Evolutionary conservation across 2,329 filamentous ascomycete species (phyloP).

Genomic region (Aspergillus vadensis): DNA sequence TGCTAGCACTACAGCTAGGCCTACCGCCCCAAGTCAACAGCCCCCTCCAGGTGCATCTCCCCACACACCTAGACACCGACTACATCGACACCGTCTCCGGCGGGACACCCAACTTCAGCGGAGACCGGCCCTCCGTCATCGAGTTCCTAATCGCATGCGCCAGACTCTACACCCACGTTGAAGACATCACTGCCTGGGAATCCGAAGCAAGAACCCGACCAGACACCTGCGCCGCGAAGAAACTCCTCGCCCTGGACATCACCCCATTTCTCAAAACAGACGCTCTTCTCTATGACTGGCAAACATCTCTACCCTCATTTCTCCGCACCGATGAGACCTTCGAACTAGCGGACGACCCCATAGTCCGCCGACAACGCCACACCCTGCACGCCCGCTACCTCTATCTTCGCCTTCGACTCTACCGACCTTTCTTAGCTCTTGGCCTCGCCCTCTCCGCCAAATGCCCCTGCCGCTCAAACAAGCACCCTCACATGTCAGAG

Average conservation of each 20-base stretch:
- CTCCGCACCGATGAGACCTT: slow-evolving; percentile 11
- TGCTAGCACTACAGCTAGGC: slow-evolving; percentile 26
- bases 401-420: slow-evolving; percentile 24
- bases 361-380: slow-evolving; percentile 27
- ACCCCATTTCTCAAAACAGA: slow-evolving; percentile 22
- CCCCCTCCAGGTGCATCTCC: slow-evolving; percentile 23
- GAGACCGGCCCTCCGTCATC: slow-evolving; percentile 27
- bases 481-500: slow-evolving; percentile 8
- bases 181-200: slow-evolving; percentile 25
- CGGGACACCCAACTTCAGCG: neutral
- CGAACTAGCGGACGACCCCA: slow-evolving; percentile 13
- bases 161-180: slow-evolving; percentile 26
- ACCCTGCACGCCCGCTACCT: slow-evolving; percentile 29
- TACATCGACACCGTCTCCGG: slow-evolving; percentile 28
- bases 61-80: slow-evolving; percentile 27
- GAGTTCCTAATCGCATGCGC: slow-evolving; percentile 27
- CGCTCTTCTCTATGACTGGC: slow-evolving; percentile 26
- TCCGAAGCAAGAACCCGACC: slow-evolving; percentile 21
- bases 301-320: slow-evolving; percentile 24
- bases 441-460: slow-evolving; percentile 11
- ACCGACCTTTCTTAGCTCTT: slow-evolving; percentile 16
- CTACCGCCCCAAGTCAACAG: slow-evolving; percentile 20
- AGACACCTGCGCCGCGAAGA: slow-evolving; percentile 21
- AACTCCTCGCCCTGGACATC: slow-evolving; percentile 24
- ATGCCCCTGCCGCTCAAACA: slow-evolving; percentile 12